Evolutionary conservation across 2,329 filamentous ascomycete species (phyloP).

Genomic region (Neopestalotiopsis sp.): DNA sequence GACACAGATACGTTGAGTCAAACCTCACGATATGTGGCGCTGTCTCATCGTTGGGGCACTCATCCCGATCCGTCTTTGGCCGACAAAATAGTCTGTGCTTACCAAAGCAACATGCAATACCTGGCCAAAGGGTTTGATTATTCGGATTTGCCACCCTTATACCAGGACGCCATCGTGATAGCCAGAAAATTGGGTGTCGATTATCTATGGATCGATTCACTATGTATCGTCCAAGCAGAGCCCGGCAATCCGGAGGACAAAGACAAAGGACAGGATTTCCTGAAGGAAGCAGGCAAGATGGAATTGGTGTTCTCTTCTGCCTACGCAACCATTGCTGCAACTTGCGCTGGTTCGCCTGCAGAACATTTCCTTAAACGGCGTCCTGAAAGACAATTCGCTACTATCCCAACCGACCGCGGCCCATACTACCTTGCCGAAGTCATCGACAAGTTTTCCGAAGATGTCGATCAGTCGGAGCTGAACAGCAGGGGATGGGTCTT

Average conservation of each 20-base stretch:
- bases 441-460: conserved; percentile 26
- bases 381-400: neutral
- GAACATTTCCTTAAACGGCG: neutral
- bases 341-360: neutral
- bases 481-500: conserved; percentile 26
- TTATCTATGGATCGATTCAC: conserved; percentile 25
- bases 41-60: conserved; percentile 20
- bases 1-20: too few relatives aligned
- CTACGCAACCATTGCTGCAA: conserved; percentile 22
- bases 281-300: conserved; percentile 21
- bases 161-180: conserved; percentile 16
- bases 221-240: conserved; percentile 23
- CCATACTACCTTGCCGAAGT: conserved; percentile 19
- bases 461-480: conserved; percentile 22
- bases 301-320: conserved; percentile 26
- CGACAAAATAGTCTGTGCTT: too few relatives aligned
- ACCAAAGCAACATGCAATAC: too few relatives aligned
- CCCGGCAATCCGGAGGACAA: neutral
- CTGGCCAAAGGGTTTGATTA: neutral
- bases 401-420: neutral
- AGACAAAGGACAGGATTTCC: conserved; percentile 13
- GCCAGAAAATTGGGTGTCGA: neutral
- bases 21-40: too few relatives aligned
- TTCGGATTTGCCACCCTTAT: neutral
- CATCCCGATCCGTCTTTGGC: neutral